These are phyloP conservation scores for Neopestalotiopsis clavispora DNA, from an alignment of 2,329 filamentous ascomycete genomes.

Conservation along the genomic window DNA sequence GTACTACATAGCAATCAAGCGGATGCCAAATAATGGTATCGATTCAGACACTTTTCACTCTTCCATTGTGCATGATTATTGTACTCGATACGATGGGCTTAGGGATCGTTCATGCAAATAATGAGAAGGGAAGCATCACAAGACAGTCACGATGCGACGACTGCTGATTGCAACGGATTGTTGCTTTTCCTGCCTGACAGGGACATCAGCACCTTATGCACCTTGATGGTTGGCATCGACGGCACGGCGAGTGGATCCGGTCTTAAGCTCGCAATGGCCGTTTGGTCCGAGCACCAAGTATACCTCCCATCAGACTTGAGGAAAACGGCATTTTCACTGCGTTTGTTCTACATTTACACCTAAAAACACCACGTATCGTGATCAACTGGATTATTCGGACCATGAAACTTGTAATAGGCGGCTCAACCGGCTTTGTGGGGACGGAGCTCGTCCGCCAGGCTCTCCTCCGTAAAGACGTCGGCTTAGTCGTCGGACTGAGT, in stretches of 20 bases:
- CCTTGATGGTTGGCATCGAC: not conserved
- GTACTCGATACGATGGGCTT: no score
- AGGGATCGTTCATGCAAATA: no score
- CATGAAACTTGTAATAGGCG: constrained; percentile 51
- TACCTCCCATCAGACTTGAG: not conserved
- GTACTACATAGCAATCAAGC: constrained; percentile 10
- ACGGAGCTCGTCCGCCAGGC: constrained; percentile 49
- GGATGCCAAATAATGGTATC: constrained; percentile 2
- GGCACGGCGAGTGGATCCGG: not conserved
- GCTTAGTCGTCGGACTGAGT: constrained; percentile 45
- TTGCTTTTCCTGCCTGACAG: no score
- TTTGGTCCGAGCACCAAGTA: not conserved
- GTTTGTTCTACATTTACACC: not conserved
- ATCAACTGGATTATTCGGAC: not conserved
- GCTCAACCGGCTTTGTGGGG: constrained; percentile 47
- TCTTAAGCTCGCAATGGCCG: not conserved
- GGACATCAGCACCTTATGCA: not conserved
- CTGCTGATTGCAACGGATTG: no score
- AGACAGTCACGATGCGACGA: no score
- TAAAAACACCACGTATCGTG: not conserved
- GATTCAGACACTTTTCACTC: not conserved
- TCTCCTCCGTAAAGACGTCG: constrained; percentile 40
- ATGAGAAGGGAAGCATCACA: no score
- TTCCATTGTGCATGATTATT: not conserved
- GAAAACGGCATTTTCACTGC: not conserved